Evolutionary conservation across 257 asterid genomes (phyloP).

Genomic region (Pogostemon cablin): DNA sequence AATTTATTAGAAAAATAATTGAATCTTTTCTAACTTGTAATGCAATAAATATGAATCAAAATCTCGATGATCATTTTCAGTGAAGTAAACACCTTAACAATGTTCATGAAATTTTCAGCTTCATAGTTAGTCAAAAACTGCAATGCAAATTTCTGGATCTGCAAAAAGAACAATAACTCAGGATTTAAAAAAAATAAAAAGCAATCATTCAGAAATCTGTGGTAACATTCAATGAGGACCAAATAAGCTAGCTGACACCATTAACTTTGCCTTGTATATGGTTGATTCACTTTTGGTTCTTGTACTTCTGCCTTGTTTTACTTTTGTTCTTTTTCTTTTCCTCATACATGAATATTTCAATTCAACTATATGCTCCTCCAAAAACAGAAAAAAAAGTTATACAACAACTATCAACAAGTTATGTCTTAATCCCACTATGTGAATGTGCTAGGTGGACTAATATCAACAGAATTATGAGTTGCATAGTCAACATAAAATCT

Average conservation of each 20-base stretch:
- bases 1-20: slow-evolving; percentile 17
- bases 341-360: slow-evolving; percentile 17
- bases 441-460: not conserved
- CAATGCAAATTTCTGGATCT: slow-evolving; percentile 78
- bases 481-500: slow-evolving; percentile 7
- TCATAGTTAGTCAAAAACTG: slow-evolving; percentile 53
- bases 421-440: not conserved
- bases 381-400: not conserved
- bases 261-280: not conserved
- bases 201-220: not conserved
- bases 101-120: slow-evolving; percentile 59
- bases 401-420: not conserved
- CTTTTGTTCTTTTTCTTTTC: not conserved
- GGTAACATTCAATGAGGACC: slow-evolving; percentile 1
- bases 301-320: too few species aligned
- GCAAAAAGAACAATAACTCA: slow-evolving; percentile 34
- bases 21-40: slow-evolving; percentile 23
- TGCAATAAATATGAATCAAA: slow-evolving; percentile 19
- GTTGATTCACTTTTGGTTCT: too few species aligned
- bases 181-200: not conserved
- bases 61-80: slow-evolving; percentile 5
- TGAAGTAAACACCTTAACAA: slow-evolving; percentile 59
- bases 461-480: slow-evolving; percentile 12
- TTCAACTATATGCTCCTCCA: slow-evolving; percentile 20
- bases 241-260: slow-evolving; percentile 16